phyloP scores from a whole-genome alignment of 805 yeast species.

The Debaryomyces tyrocola region DNA sequence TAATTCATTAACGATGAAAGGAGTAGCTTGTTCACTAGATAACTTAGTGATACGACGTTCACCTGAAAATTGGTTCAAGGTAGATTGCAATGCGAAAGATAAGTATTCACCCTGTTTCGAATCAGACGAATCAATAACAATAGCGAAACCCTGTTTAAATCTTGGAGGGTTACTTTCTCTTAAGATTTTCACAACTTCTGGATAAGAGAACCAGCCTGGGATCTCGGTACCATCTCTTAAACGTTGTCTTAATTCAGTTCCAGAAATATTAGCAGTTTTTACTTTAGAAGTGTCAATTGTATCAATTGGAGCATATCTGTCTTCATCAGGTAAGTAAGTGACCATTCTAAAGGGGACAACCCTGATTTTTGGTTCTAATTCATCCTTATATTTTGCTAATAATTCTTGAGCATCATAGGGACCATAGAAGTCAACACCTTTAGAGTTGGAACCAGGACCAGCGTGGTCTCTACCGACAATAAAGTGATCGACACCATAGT shows the following conservation, averaged over 20 bases:
- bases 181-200: constrained; percentile 88
- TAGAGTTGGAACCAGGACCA: constrained; percentile 87
- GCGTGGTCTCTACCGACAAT: constrained; percentile 98
- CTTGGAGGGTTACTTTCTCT: constrained; percentile 95
- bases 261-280: constrained; percentile 87
- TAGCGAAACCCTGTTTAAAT: constrained; percentile 81
- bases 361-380: constrained; percentile 66
- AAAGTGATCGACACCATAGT: constrained; percentile 95
- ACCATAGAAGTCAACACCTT: constrained; percentile 93
- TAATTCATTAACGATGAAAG: constrained; percentile 70
- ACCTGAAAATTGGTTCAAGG: constrained; percentile 85
- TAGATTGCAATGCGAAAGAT: constrained; percentile 82
- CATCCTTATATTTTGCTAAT: constrained; percentile 72
- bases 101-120: constrained; percentile 47
- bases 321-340: constrained; percentile 92
- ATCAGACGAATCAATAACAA: constrained; percentile 58
- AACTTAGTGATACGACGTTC: constrained; percentile 74
- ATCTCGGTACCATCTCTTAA: constrained; percentile 83
- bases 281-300: constrained; percentile 73
- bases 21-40: constrained; percentile 34
- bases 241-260: constrained; percentile 89
- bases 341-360: constrained; percentile 97
- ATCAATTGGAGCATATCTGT: constrained; percentile 93
- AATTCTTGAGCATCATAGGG: constrained; percentile 95
- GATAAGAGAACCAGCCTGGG: constrained; percentile 97